Percentiles rank a stretch among this genome's conserved stretches.
Evolutionary conservation across 2,329 filamentous ascomycete genomes (phyloP).

Genomic region (Botrytis fragariae): DNA sequence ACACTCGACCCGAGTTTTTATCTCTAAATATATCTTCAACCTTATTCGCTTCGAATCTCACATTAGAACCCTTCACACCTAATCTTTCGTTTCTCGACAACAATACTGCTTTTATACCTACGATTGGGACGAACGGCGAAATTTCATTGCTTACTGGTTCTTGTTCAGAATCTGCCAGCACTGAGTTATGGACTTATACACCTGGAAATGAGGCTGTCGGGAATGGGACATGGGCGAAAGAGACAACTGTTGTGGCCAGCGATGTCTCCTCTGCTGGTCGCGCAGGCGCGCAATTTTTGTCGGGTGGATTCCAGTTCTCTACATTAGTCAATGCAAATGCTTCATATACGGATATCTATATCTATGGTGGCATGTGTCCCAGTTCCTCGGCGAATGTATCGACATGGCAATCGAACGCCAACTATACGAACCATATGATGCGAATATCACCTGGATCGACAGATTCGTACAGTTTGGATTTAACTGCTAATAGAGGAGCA

Average conservation of each 20-base stretch:
- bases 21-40: conserved; percentile 63
- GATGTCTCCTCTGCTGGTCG: conserved; percentile 39
- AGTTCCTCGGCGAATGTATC: conserved; percentile 43
- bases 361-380: conserved; percentile 89
- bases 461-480: conserved; percentile 44
- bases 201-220: conserved; percentile 45
- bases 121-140: conserved; percentile 64
- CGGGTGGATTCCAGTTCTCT: conserved; percentile 43
- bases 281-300: conserved; percentile 55
- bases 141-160: conserved; percentile 73
- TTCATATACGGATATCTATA: conserved; percentile 38
- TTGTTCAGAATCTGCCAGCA: conserved; percentile 55
- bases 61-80: conserved; percentile 51
- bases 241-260: conserved; percentile 39
- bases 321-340: conserved; percentile 33
- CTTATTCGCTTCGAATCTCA: conserved; percentile 48
- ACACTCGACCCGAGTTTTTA: conserved; percentile 49
- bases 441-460: conserved; percentile 51
- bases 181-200: conserved; percentile 67
- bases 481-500: conserved; percentile 50
- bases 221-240: conserved; percentile 55
- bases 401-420: conserved; percentile 65
- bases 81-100: conserved; percentile 62
- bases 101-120: conserved; percentile 62
- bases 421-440: conserved; percentile 80